Percentiles rank a stretch among this genome's conserved stretches.
phyloP scores from a whole-genome alignment of 768 basidiomycete species.

The Tricholoma bakamatsutake region DNA sequence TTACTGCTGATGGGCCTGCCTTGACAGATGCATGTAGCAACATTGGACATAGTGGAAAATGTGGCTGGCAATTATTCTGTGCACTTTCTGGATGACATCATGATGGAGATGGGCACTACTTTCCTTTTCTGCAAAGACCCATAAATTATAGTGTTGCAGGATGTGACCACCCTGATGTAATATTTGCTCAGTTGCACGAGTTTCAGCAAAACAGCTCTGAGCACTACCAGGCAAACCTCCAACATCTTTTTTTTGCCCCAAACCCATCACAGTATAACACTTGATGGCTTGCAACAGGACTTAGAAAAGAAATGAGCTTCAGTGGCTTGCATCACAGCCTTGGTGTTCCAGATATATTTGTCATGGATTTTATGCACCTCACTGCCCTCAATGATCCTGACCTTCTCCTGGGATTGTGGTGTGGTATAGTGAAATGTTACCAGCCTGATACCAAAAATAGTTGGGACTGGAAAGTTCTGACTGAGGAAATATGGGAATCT shows the following conservation, averaged over 20 bases:
- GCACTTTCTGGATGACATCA: slow-evolving; percentile 8
- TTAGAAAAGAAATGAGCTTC: neutral
- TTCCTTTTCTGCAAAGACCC: neutral
- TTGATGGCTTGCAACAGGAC: neutral
- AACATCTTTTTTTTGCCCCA: neutral
- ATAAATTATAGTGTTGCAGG: neutral
- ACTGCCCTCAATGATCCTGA: too few relatives aligned
- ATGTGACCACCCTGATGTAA: slow-evolving; percentile 20
- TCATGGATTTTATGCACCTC: too few relatives aligned
- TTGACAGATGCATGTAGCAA: neutral
- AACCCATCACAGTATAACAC: slow-evolving; percentile 2
- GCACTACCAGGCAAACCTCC: slow-evolving; percentile 5
- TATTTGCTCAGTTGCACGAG: slow-evolving; percentile 4
- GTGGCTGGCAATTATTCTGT: neutral
- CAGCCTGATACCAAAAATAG: too few relatives aligned
- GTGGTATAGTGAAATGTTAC: neutral
- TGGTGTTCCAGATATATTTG: too few relatives aligned
- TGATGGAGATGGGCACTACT: too few relatives aligned
- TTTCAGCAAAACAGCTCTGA: neutral
- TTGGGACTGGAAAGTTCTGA: too few relatives aligned
- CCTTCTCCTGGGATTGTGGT: too few relatives aligned
- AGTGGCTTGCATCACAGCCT: neutral
- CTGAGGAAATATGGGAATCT: too few relatives aligned
- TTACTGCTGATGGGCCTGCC: slow-evolving; percentile 3
- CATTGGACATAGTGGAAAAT: neutral